Conservation (phyloP, 2,329 filamentous ascomycete genomes). For the Colletotrichum filicis region DNA sequence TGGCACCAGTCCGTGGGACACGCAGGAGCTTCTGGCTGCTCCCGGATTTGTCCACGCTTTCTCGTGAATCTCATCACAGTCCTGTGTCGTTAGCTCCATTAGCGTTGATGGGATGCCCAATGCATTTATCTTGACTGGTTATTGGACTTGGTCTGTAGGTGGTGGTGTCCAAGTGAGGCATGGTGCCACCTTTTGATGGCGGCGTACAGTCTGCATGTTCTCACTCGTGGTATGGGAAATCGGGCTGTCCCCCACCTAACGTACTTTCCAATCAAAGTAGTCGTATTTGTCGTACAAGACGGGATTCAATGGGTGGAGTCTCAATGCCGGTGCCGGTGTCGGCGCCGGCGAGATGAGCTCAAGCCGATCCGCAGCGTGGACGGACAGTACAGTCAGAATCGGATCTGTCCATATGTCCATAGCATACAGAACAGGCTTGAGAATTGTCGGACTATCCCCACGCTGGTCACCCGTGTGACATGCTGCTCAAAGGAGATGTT, state of each 20-base stretch:
- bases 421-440: not conserved
- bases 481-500: not conserved
- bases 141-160: not conserved
- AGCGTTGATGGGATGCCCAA: not conserved
- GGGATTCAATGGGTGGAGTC: too few relatives aligned
- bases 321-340: not conserved
- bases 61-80: not conserved
- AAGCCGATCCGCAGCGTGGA: not conserved
- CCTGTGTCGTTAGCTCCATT: not conserved
- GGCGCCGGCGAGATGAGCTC: not conserved
- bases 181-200: not conserved
- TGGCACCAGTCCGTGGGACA: not conserved
- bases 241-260: not conserved
- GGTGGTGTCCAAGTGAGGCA: not conserved
- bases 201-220: not conserved
- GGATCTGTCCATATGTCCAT: not conserved
- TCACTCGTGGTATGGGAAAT: not conserved
- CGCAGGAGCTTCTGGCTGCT: not conserved
- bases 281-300: conserved; percentile 5
- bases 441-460: not conserved
- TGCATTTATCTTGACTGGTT: not conserved
- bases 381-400: not conserved
- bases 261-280: not conserved
- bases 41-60: not conserved
- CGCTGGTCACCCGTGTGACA: not conserved